A percentile compares a stretch with the other conserved stretches of the same genome.
Conservation (phyloP, 2,329 filamentous ascomycete species). For the Didymellaceae sp. region DNA sequence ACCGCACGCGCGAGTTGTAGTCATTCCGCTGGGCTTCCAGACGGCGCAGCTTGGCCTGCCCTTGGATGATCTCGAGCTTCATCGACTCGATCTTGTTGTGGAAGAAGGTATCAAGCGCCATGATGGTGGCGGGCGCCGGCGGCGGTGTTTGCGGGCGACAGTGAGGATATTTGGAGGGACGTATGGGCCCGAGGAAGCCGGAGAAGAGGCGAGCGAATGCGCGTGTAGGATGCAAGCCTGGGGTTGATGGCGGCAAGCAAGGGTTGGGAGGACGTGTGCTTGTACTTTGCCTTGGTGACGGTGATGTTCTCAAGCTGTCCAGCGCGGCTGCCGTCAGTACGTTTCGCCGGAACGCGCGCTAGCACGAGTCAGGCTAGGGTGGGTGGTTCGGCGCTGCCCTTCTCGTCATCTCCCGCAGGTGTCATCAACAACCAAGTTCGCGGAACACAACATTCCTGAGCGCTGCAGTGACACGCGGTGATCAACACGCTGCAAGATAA, state of each 20-base stretch:
- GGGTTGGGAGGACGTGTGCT: background rate
- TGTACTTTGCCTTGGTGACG: background rate
- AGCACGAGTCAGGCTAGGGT: background rate
- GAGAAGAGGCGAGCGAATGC: background rate
- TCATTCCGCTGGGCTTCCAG: slow-evolving; percentile 98
- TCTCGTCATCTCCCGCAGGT: slow-evolving; percentile 6
- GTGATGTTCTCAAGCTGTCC: background rate
- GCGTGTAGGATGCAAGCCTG: background rate
- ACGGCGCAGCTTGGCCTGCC: slow-evolving; percentile 90
- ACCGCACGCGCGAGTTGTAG: slow-evolving; percentile 96
- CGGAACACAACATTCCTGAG: slow-evolving; percentile 9
- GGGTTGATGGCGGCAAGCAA: background rate
- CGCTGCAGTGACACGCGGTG: slow-evolving; percentile 4
- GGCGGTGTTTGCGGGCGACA: slow-evolving; percentile 15
- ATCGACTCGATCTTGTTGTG: slow-evolving; percentile 99
- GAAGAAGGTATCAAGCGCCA: slow-evolving; percentile 99
- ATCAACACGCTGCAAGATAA: background rate
- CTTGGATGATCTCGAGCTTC: slow-evolving; percentile 99
- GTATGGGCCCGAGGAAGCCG: background rate
- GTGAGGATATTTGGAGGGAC: background rate
- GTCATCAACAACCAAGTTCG: background rate
- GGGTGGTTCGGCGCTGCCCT: slow-evolving; percentile 1
- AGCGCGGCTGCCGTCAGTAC: background rate
- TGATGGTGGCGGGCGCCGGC: slow-evolving; percentile 60
- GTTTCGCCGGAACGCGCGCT: slow-evolving; percentile 2